A percentile compares a stretch with the other conserved stretches of the same genome.
Conservation (phyloP, 306 rosid genomes). For the Arachis hypogaea region DNA sequence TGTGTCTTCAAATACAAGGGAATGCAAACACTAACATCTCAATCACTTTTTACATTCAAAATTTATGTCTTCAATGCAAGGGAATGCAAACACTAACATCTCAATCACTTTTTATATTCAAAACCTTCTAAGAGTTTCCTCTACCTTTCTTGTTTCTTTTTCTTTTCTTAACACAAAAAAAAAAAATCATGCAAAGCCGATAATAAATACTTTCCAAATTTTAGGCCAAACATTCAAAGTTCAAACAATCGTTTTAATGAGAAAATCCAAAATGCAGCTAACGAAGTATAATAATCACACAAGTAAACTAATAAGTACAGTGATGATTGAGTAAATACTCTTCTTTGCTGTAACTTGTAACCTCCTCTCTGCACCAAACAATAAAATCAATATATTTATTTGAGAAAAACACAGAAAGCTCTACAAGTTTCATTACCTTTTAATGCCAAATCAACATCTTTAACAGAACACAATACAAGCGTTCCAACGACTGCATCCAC, state of each 20-base stretch:
- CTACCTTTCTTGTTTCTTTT: neutral
- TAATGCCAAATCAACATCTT: slow-evolving; percentile 69
- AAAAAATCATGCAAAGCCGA: slow-evolving; percentile 4
- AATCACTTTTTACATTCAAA: neutral
- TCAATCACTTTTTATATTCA: neutral
- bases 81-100: neutral
- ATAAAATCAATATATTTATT: slow-evolving; percentile 12
- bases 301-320: slow-evolving; percentile 14
- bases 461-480: slow-evolving; percentile 89
- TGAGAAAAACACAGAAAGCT: slow-evolving; percentile 13
- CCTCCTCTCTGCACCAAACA: slow-evolving; percentile 1
- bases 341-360: neutral
- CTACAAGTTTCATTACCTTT: slow-evolving; percentile 52
- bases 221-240: neutral
- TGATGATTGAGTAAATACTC: slow-evolving; percentile 24
- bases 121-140: neutral
- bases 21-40: neutral
- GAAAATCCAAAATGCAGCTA: slow-evolving; percentile 21
- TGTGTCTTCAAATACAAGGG: neutral
- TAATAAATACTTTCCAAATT: slow-evolving; percentile 21
- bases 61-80: neutral
- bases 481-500: slow-evolving; percentile 96
- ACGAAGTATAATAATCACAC: neutral
- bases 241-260: neutral
- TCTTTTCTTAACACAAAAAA: neutral